phyloP scores from a whole-genome alignment of 2,329 filamentous ascomycete genomes.

The Diaporthe ilicicola region DNA sequence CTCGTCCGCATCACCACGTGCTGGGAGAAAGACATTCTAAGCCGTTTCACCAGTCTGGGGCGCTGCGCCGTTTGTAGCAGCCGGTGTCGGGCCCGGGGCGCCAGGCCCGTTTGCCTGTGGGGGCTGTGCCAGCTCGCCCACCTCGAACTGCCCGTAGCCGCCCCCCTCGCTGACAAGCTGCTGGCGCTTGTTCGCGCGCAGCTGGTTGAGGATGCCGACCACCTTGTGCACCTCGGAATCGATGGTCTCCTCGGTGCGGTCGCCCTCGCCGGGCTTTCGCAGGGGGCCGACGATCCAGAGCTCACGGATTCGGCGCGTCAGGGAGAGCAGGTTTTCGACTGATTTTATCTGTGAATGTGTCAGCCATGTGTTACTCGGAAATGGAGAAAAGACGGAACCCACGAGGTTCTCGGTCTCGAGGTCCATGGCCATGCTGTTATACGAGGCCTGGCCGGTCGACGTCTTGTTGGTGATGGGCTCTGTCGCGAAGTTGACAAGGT shows the following conservation, averaged over 20 bases:
- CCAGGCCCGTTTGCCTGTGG: neutral
- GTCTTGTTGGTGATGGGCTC: constrained; percentile 45
- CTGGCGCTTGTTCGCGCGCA: constrained; percentile 40
- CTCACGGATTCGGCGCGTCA: constrained; percentile 58
- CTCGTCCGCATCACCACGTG: neutral
- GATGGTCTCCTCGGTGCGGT: constrained; percentile 46
- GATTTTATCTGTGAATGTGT: constrained; percentile 46
- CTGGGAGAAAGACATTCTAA: neutral
- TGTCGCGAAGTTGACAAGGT: constrained; percentile 50
- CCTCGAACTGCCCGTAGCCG: constrained; percentile 38
- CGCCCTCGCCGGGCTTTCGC: constrained; percentile 52
- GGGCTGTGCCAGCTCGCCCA: constrained; percentile 24
- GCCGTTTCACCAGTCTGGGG: constrained; percentile 8
- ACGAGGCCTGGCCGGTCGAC: constrained; percentile 47
- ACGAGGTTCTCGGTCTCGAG: constrained; percentile 49
- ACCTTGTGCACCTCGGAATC: constrained; percentile 48
- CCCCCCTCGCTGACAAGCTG: constrained; percentile 35
- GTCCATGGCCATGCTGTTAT: constrained; percentile 51
- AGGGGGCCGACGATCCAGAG: constrained; percentile 60
- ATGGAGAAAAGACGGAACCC: constrained; percentile 20
- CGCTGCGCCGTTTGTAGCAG: constrained; percentile 2
- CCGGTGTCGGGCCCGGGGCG: neutral
- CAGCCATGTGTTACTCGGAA: neutral
- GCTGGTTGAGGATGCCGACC: constrained; percentile 43
- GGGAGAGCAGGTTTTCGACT: constrained; percentile 53